Conservation (phyloP, 257 asterid species). For the Leptodermis oblonga region DNA sequence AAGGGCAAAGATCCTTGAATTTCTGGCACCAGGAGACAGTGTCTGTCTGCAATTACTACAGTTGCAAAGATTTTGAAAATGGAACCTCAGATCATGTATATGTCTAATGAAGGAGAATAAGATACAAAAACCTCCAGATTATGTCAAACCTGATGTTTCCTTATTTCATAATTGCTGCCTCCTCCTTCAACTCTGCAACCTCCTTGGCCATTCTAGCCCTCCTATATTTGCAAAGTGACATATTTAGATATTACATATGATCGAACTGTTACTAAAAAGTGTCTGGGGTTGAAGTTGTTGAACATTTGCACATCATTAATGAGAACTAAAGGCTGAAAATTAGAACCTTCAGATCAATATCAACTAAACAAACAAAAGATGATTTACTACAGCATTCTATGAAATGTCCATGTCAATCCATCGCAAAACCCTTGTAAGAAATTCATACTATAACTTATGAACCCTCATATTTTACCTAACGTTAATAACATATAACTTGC, state of each 20-base stretch:
- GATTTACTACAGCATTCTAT: not conserved
- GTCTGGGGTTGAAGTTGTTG: not conserved
- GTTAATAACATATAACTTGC: not conserved
- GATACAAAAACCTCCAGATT: constrained; percentile 5
- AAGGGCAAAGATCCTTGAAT: constrained; percentile 80
- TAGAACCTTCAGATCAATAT: not conserved
- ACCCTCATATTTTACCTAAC: not conserved
- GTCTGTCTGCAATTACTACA: constrained; percentile 55
- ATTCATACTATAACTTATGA: not conserved
- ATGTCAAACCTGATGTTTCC: constrained; percentile 54
- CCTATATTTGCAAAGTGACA: constrained; percentile 44
- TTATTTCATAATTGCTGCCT: constrained; percentile 48
- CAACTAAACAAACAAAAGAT: not conserved
- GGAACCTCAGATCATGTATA: constrained; percentile 11
- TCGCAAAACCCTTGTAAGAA: not conserved
- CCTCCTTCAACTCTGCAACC: constrained; percentile 75
- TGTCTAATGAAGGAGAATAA: not conserved
- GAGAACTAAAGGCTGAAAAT: not conserved
- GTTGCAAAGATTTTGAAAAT: constrained; percentile 1
- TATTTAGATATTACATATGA: not conserved
- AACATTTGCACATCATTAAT: not conserved
- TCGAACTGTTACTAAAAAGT: not conserved
- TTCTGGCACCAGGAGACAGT: constrained; percentile 98
- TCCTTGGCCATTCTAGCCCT: constrained; percentile 91
- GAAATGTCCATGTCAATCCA: too few species aligned